A percentile compares a stretch with the other conserved stretches of the same genome.
These are phyloP conservation scores for Syzygium syzygioides DNA, from an alignment of 441 rosid genomes.

Conservation along the genomic window DNA sequence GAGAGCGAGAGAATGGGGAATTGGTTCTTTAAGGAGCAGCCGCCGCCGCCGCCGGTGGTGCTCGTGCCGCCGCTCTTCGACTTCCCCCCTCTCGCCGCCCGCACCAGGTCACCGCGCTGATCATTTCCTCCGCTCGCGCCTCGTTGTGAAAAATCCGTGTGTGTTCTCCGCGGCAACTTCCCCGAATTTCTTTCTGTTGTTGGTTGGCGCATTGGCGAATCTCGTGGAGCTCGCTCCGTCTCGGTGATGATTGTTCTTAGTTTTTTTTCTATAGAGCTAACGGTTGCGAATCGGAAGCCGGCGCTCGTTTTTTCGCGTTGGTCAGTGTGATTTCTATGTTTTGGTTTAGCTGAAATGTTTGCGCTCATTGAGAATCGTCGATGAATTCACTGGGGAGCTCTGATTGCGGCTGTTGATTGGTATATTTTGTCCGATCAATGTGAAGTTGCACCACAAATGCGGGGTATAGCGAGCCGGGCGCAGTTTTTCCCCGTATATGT, in stretches of 20 bases:
- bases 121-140: neutral
- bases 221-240: neutral
- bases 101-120: constrained; percentile 44
- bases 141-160: neutral
- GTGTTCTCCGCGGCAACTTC: neutral
- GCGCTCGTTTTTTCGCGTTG: neutral
- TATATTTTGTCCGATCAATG: neutral
- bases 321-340: neutral
- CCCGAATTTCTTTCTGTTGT: neutral
- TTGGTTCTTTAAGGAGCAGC: constrained; percentile 27
- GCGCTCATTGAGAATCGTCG: neutral
- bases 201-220: neutral
- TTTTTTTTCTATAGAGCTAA: neutral
- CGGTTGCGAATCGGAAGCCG: neutral
- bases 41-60: constrained; percentile 84
- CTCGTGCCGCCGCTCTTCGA: constrained; percentile 93
- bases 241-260: neutral
- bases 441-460: neutral
- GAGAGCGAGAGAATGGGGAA: constrained; percentile 50
- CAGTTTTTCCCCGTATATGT: neutral
- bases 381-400: neutral
- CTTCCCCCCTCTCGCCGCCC: constrained; percentile 88
- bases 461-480: neutral
- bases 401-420: neutral
- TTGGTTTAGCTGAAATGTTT: neutral